A percentile compares a stretch with the other conserved stretches of the same genome.
Conservation (phyloP, 106 monocot species). For the Dioscorea dumetorum region DNA sequence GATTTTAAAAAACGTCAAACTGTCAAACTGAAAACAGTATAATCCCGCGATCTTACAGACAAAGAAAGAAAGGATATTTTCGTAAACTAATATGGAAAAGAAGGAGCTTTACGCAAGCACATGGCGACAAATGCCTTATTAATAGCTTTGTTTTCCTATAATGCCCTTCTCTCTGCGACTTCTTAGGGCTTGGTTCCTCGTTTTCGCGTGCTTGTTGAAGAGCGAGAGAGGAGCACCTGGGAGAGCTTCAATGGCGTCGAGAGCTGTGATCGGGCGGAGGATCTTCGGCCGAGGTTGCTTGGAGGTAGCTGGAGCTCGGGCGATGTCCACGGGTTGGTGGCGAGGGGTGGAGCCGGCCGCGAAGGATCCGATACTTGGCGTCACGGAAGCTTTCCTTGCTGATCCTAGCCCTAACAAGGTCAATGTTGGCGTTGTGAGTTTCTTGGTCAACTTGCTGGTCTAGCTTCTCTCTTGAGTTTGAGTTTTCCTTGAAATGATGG, state of each 20-base stretch:
- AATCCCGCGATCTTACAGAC: too few relatives aligned
- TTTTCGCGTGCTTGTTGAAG: too few relatives aligned
- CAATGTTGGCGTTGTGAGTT: slow-evolving; percentile 92
- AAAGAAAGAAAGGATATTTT: too few relatives aligned
- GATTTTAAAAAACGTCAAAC: too few relatives aligned
- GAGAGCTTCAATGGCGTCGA: slow-evolving; percentile 29
- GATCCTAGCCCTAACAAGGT: slow-evolving; percentile 85
- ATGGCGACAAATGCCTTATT: too few relatives aligned
- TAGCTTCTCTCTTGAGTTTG: not conserved
- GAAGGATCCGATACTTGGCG: slow-evolving; percentile 94
- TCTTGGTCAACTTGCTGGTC: not conserved
- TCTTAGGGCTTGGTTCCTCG: too few relatives aligned
- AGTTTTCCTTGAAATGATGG: not conserved
- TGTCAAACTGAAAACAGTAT: too few relatives aligned
- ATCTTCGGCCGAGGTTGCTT: not conserved
- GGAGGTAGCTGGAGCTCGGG: slow-evolving; percentile 19
- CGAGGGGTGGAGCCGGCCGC: slow-evolving; percentile 76
- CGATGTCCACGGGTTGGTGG: slow-evolving; percentile 70
- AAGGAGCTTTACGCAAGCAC: too few relatives aligned
- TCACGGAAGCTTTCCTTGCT: slow-evolving; percentile 98
- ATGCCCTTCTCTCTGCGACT: too few relatives aligned
- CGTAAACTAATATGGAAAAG: too few relatives aligned
- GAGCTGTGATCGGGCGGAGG: slow-evolving; percentile 10
- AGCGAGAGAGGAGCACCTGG: too few relatives aligned
- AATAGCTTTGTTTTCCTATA: too few relatives aligned